Evolutionary conservation across 2,329 filamentous ascomycete species (phyloP), one percentile per base, ranked within the genome.

Genomic region (Fusarium annulatum): DNA sequence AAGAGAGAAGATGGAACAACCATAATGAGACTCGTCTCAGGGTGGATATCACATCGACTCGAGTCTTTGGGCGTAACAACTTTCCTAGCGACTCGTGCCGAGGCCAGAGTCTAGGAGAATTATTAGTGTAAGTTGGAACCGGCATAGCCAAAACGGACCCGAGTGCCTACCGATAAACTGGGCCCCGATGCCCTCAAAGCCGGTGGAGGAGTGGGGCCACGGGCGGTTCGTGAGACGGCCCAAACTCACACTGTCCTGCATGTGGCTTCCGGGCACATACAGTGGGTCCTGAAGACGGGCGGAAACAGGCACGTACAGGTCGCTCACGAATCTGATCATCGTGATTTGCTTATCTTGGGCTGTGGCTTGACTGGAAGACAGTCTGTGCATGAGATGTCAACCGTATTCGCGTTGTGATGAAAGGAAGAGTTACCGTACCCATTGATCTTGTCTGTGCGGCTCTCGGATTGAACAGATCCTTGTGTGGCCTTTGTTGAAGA

Each of bases 101-200:
- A 53, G 14, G 51, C 23, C 51, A 53, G 34, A 28, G 34, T 12
- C 51, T 39, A 39, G 7, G n/a, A 18, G 23, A 53, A 38, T 39
- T 26, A 39, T 28, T 28, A 28, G 51, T 38, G 33, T 28, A 16
- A 38, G 33, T 26, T 26, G 26, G 34, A 28, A 26, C 33, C 33
- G 18, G 9, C 28, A 23, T 34, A 53, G n/a, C 21, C 39, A 26
- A 53, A 19, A 18, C 58, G 23, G 58, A 38, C 23, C 46, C 36
- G 58, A 55, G 46, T 53, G 38, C 38, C 36, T 43, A 55, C 46
- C 46, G 58, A 42, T 26, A 28, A 61, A 61, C n/a, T 61, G 46
- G 58, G 58, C 36, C 36, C 58, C 46, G 10, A 55, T 43, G 18
- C 43, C 57, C 18, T 49, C 43, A 12, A 60, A 23, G 36, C n/a